phyloP scores from a whole-genome alignment of 2,329 filamentous ascomycete genomes.

The Apiospora phragmitis region DNA sequence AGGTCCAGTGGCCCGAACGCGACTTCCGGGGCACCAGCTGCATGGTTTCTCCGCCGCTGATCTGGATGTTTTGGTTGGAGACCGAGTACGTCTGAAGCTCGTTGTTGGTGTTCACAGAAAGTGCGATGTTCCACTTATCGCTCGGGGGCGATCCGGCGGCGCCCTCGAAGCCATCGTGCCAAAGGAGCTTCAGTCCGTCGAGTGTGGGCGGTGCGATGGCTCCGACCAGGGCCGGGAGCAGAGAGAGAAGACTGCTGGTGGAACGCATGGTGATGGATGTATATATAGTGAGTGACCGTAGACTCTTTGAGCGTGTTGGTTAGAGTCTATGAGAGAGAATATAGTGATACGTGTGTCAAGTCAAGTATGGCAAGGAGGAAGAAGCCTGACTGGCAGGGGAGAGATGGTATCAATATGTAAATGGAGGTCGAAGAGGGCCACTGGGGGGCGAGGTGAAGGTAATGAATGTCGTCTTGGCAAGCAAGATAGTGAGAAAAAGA shows the following conservation, averaged over 20 bases:
- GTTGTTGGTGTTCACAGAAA: conserved; percentile 46
- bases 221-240: conserved; percentile 28
- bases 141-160: conserved; percentile 38
- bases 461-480: conserved; percentile 1
- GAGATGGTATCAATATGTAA: background rate
- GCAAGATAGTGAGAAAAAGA: background rate
- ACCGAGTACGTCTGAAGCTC: conserved; percentile 50
- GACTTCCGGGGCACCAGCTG: conserved; percentile 50
- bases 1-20: conserved; percentile 45
- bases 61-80: conserved; percentile 47
- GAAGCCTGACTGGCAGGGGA: conserved; percentile 7
- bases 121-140: conserved; percentile 47
- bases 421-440: conserved; percentile 8
- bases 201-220: conserved; percentile 27
- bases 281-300: background rate
- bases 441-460: conserved; percentile 7
- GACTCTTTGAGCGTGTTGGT: conserved; percentile 11
- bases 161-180: conserved; percentile 48
- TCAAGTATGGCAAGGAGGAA: background rate
- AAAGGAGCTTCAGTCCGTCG: conserved; percentile 42
- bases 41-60: conserved; percentile 50
- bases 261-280: conserved; percentile 27
- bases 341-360: conserved; percentile 1
- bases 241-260: conserved; percentile 24
- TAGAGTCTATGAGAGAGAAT: background rate